These are phyloP conservation scores for Trichoderma sp. DNA, from an alignment of 2,329 filamentous ascomycete genomes.

Conservation along the genomic window DNA sequence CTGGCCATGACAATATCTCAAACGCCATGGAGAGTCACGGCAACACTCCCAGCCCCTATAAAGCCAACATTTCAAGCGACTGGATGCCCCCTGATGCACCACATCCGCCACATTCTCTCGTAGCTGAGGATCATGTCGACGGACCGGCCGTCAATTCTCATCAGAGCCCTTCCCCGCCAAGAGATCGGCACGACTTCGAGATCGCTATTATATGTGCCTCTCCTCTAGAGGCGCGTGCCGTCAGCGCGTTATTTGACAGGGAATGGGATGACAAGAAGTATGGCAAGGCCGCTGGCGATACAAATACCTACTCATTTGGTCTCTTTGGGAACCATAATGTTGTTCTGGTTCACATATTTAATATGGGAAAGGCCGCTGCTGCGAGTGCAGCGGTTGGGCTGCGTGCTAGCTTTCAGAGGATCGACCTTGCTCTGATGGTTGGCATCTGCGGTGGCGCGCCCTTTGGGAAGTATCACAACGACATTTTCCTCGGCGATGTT, in stretches of 20 bases:
- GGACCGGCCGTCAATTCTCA: not conserved
- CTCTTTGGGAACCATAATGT: conserved; percentile 22
- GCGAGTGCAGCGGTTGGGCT: conserved; percentile 25
- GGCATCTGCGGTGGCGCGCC: conserved; percentile 27
- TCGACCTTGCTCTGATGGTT: conserved; percentile 33
- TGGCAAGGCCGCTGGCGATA: conserved; percentile 26
- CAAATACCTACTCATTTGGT: conserved; percentile 29
- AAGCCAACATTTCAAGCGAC: not conserved
- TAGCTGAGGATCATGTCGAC: no score
- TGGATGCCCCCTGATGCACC: not conserved
- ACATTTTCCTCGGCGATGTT: not conserved
- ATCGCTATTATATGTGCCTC: conserved; percentile 7
- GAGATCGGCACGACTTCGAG: not conserved
- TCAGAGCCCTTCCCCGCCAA: not conserved
- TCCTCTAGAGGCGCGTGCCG: conserved; percentile 4
- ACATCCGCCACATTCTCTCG: no score
- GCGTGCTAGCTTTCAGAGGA: conserved; percentile 27
- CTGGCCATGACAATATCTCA: not conserved
- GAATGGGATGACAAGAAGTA: conserved; percentile 18
- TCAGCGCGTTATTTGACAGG: conserved; percentile 13
- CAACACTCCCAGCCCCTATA: not conserved
- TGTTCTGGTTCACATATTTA: conserved; percentile 25
- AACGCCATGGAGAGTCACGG: not conserved
- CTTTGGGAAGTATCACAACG: not conserved
- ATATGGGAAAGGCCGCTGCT: conserved; percentile 19